Conservation (phyloP, 169 alveolate genomes). For the Babesia bovis region DNA sequence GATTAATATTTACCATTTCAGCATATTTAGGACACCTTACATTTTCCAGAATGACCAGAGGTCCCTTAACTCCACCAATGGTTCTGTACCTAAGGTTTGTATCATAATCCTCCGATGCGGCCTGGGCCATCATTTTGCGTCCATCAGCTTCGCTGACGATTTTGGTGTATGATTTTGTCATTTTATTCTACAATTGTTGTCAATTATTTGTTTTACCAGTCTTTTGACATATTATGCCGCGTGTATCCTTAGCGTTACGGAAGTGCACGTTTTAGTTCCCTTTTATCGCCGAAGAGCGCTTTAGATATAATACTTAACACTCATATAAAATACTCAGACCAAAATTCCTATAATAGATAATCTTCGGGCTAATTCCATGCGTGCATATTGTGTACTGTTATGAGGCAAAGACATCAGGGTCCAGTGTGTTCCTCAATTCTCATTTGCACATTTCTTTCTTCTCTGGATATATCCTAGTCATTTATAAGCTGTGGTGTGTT, state of each 20-base stretch:
- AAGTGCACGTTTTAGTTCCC: neutral
- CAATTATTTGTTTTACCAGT: neutral
- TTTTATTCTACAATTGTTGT: neutral
- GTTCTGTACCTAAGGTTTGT: conserved; percentile 97
- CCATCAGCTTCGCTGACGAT: conserved; percentile 68
- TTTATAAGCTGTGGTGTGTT: too few species aligned
- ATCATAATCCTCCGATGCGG: conserved; percentile 88
- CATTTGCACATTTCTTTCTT: neutral
- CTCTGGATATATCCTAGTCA: too few species aligned
- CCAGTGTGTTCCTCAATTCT: too few species aligned
- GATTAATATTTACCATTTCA: conserved; percentile 95
- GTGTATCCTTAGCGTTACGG: neutral
- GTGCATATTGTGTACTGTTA: neutral
- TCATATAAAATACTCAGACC: neutral
- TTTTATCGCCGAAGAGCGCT: neutral
- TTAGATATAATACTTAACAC: neutral
- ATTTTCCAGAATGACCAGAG: conserved; percentile 97
- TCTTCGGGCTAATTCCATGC: neutral
- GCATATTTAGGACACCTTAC: conserved; percentile 98
- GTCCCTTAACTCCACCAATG: conserved; percentile 95
- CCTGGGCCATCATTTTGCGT: conserved; percentile 83
- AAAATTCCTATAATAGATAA: neutral
- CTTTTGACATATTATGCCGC: neutral
- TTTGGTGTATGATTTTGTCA: conserved; percentile 24
- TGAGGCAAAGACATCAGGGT: conserved; percentile 10